Evolutionary conservation across 495 filamentous ascomycete genomes (phyloP), one percentile per base, ranked within the genome.

Genomic region (Filosporella fistucella): DNA sequence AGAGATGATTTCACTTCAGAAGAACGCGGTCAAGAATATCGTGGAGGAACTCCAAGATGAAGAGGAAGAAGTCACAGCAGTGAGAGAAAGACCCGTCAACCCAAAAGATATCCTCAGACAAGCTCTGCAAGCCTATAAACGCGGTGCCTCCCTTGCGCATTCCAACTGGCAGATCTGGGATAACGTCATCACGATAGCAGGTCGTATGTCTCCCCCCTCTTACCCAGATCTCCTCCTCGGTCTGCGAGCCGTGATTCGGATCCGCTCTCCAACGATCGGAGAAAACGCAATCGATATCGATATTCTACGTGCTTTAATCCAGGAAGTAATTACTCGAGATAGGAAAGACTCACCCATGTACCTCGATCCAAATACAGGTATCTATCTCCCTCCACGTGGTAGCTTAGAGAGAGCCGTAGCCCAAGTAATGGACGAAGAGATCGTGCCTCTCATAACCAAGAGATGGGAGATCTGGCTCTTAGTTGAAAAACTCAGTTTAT

Each of bases 131-230:
- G 91, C 94, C 1, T 84, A 95, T 59, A 90, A 91, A 57, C 80
- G 84, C 43, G 93, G 90, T 28, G 88, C 88, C 2, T 69, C 75
- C 12, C 76, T 93, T 18, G 91, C 93, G 26, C 75, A 86, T 62
- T 82, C 86, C 48, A 86, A 89, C 66, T 85, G 81, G 74, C 79
- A 88, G 48, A 96, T 99, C 53, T 96, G 90, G 91, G 88, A 95
- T 51, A 99, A 99, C 59, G 78, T 96, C 12, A 75, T 97, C 38
- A 88, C 85, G 2, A 83, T 99, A 30, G 84, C 87, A 0, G 79
- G 86, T 4, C 84, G 88, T 8, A 71, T 90, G 13, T 73, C 75
- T 0, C 90, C 90, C 0, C 83, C 86, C 0, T 77, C 86, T 0
- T 86, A 85, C 60, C 63, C 70, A 1, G 88, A 96, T 32, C 70